Evolutionary conservation across 345 rosid species (phyloP), one percentile per base, ranked within the genome.

Genomic region (Eutrema heterophyllum): DNA sequence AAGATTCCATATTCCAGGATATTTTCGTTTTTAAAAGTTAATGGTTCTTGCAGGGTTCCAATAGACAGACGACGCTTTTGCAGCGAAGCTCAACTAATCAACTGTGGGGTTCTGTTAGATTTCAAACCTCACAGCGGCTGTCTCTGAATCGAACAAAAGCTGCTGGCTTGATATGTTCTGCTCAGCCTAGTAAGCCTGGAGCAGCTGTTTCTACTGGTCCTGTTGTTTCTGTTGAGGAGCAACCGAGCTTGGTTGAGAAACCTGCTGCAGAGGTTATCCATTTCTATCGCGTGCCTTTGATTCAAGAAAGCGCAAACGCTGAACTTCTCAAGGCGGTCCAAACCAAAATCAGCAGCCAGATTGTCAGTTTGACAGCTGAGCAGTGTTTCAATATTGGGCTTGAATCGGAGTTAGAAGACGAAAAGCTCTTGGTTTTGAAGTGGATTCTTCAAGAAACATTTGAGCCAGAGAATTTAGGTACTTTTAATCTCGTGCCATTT

Each of bases 361-460:
- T 91, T 80, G 90, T 88, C 21, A 83, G 92, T 30, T 80, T 91
- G 84, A 86, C 81, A 27, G 87, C 96, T 0, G 97, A 94, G 63
- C 96, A 91, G 61, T 94, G 97, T 79, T 94, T 88, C 65, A 91
- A 94, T 69, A 75, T 91, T 1, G 93, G 96, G 57, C 80, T 89
- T 65, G 70, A 75, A 26, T 75, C 87, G 0, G 58, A 78, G 41
- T 75, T 94, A 45, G 56, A 82, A 2, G 60, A 43, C 5, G 84
- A 88, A 63, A 91, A 91, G 81, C 79, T 87, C 24, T 79, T 29
- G 1, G 87, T 83, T 26, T 86, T 91, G 9, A 80, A 78, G 65
- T 94, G 98, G 98, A 84, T 94, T 85, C 89, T 91, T 63, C 90
- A 83, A 64, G 98, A 94, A 72, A 91, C 98, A 0, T 94, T 83